Conservation (phyloP, 768 basidiomycete species). For the Austroboletus eburneus region DNA sequence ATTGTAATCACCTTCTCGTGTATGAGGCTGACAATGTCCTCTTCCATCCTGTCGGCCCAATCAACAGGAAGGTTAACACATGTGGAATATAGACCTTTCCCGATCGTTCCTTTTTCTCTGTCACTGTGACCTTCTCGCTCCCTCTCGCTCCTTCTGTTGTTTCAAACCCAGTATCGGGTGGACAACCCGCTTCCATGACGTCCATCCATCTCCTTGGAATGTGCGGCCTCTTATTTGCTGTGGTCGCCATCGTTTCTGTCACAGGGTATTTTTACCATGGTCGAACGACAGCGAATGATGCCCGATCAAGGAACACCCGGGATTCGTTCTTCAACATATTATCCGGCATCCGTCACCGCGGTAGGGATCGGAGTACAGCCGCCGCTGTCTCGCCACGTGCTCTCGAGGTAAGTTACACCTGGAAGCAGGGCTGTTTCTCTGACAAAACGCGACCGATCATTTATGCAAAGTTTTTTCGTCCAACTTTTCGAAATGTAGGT, state of each 20-base stretch:
- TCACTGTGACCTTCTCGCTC: background rate
- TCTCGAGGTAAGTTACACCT: constrained; percentile 3
- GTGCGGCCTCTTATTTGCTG: constrained; percentile 14
- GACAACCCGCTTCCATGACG: background rate
- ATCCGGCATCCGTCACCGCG: constrained; percentile 6
- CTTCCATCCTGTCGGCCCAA: too few species aligned
- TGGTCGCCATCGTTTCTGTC: constrained; percentile 10
- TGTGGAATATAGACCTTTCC: background rate
- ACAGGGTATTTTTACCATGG: constrained; percentile 14
- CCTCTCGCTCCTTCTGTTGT: constrained; percentile 4
- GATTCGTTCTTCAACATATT: constrained; percentile 1
- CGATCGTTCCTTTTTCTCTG: constrained; percentile 2
- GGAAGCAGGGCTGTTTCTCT: background rate
- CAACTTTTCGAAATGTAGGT: constrained; percentile 18
- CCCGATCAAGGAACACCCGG: constrained; percentile 4
- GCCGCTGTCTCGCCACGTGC: background rate
- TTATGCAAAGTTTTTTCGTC: constrained; percentile 21
- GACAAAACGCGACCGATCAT: constrained; percentile 5
- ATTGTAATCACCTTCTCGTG: too few species aligned
- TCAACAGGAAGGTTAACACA: background rate
- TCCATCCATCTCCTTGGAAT: constrained; percentile 5
- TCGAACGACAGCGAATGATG: background rate
- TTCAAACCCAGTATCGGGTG: background rate
- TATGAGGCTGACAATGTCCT: background rate
- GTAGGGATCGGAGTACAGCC: background rate